Percentiles rank a stretch among this genome's conserved stretches.
Evolutionary conservation across 2,329 filamentous ascomycete genomes (phyloP).

Genomic region (Coniochaeta ligniaria): DNA sequence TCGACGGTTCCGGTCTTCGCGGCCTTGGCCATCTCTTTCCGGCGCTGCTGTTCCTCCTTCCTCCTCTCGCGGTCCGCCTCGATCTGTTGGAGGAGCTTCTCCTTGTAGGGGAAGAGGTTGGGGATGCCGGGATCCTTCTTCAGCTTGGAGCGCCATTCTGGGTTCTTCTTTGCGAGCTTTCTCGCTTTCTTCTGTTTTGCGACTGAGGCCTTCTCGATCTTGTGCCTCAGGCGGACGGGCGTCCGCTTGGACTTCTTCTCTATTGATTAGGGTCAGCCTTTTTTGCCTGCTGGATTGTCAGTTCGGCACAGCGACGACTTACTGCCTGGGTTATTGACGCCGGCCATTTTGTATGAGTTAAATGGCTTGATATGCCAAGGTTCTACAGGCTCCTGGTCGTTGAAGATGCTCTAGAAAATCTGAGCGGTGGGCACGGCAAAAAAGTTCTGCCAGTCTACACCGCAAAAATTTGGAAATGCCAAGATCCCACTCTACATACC

Average conservation of each 20-base stretch:
- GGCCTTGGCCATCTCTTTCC: slow-evolving; percentile 65
- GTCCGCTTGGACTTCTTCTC: slow-evolving; percentile 93
- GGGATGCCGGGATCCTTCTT: slow-evolving; percentile 99
- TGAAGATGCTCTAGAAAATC: neutral
- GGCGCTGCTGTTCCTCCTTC: slow-evolving; percentile 67
- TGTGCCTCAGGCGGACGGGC: slow-evolving; percentile 83
- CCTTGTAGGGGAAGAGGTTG: slow-evolving; percentile 96
- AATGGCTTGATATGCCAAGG: neutral
- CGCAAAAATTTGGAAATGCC: neutral
- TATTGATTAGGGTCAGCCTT: slow-evolving; percentile 24
- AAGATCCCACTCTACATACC: neutral
- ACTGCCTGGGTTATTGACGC: slow-evolving; percentile 1
- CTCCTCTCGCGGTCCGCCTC: slow-evolving; percentile 80
- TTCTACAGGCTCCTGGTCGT: neutral
- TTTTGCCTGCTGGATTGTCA: slow-evolving; percentile 6
- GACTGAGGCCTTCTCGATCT: slow-evolving; percentile 87
- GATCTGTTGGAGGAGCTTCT: slow-evolving; percentile 88
- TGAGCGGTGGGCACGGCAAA: neutral
- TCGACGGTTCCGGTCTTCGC: slow-evolving; percentile 47
- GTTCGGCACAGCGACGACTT: neutral
- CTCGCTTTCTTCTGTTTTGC: slow-evolving; percentile 86
- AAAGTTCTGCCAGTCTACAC: neutral
- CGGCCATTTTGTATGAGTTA: neutral
- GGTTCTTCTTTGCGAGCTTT: slow-evolving; percentile 92
- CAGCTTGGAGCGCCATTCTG: slow-evolving; percentile 87